Evolutionary conservation across 2,329 filamentous ascomycete species (phyloP), one percentile per base, ranked within the genome.

Genomic region (Aspergillus sp.): DNA sequence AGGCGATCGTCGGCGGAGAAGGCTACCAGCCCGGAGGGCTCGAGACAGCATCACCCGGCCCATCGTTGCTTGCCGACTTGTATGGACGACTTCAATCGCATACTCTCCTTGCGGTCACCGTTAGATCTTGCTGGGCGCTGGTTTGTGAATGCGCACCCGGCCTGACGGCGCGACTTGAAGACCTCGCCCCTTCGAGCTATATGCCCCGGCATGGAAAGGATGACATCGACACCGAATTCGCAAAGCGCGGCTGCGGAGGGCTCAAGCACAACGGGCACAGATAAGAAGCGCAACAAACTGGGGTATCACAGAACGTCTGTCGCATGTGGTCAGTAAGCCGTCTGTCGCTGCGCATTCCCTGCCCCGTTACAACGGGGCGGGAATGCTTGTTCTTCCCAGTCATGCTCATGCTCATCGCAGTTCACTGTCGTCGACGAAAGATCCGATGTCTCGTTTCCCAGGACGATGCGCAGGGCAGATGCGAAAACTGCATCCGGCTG

Each of bases 291-390:
- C 53, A 95, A 94, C 60, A 95, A 93, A 63, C 71, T 96, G 40
- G 89, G 89, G 24, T 96, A 96, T 57, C 89, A 95, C 65, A 78
- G 89, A 52, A 94, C 86, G 22, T 93, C 88, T 27, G 85, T 95
- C 48, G 91, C 89, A 47, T 96, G 89, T 67, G 82, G 89, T 96
- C 74, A 75, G 88, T 78, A 36, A n/a, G n/a, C n/a, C 26, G 29
- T 33, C 28, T 12, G 29, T 33, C 22, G 8, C 32, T 13, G 29
- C 31, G 24, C 28, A n/a, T 19, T 15, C 25, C 30, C 10, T 10
- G 19, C 19, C n/a, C n/a, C n/a, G n/a, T n/a, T n/a, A n/a, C n/a
- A n/a, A n/a, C n/a, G n/a, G n/a, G n/a, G n/a, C n/a, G n/a, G n/a
- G n/a, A n/a, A n/a, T n/a, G n/a, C n/a, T n/a, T n/a, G n/a, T n/a